Evolutionary conservation across 768 basidiomycete species (phyloP).

Genomic region (Serendipita sp.): DNA sequence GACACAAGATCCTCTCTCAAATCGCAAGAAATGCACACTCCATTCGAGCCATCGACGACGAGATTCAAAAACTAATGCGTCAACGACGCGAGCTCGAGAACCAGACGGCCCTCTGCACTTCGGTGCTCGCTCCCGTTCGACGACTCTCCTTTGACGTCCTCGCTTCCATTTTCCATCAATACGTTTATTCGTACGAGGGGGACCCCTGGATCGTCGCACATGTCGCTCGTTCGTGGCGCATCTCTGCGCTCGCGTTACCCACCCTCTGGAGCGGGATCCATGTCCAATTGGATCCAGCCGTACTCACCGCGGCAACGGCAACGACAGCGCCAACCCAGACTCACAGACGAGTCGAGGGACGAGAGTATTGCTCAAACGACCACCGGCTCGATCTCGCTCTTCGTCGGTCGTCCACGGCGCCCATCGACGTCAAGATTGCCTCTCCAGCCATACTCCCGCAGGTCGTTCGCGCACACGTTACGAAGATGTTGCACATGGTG

Average conservation of each 20-base stretch:
- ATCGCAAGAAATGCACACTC: background rate
- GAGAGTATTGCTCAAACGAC: background rate
- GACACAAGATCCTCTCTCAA: background rate
- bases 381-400: background rate
- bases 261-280: background rate
- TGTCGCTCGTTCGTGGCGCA: background rate
- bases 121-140: background rate
- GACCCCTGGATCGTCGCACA: conserved; percentile 1
- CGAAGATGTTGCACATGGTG: background rate
- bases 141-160: background rate
- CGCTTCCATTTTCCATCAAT: background rate
- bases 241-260: background rate
- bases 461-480: background rate
- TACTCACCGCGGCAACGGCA: background rate
- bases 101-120: background rate
- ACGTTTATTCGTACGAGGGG: background rate
- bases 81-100: background rate
- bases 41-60: background rate
- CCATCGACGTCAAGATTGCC: background rate
- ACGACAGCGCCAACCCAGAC: background rate
- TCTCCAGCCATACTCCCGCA: background rate
- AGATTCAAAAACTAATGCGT: background rate
- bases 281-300: background rate
- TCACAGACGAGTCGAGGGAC: background rate
- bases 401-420: background rate